Percentiles rank a stretch among this genome's conserved stretches.
phyloP scores from a whole-genome alignment of 2,329 filamentous ascomycete genomes.

The Mycogone perniciosa region DNA sequence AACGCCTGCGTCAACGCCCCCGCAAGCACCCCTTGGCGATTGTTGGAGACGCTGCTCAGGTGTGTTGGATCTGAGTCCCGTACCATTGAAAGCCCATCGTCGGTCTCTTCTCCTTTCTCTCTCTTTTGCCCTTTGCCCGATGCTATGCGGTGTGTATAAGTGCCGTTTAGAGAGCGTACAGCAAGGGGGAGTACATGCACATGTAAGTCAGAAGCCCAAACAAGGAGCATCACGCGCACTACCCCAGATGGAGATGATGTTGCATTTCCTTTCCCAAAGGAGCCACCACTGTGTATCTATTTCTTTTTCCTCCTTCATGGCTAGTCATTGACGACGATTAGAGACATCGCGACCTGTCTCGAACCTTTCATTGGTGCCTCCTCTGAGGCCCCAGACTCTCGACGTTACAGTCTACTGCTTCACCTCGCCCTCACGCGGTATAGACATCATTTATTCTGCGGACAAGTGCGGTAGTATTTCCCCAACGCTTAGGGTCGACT shows the following conservation, averaged over 20 bases:
- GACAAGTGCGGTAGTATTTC: constrained; percentile 1
- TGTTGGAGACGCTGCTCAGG: too few relatives aligned
- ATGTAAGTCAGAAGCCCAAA: constrained; percentile 3
- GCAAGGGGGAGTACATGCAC: not conserved
- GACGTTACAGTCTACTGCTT: constrained; percentile 5
- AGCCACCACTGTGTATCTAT: not conserved
- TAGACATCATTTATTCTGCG: not conserved
- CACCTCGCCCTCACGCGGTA: not conserved
- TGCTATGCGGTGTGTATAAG: not conserved
- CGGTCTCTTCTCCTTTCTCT: not conserved
- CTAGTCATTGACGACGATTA: not conserved
- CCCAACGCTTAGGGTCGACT: not conserved
- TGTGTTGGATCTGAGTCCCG: too few relatives aligned
- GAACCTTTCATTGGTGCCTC: not conserved
- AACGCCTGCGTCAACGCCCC: too few relatives aligned
- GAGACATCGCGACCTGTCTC: not conserved
- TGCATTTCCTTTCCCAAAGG: constrained; percentile 1
- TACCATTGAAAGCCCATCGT: too few relatives aligned
- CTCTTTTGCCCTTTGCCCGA: not conserved
- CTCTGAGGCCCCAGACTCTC: not conserved
- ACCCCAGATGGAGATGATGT: constrained; percentile 1
- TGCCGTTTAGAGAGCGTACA: not conserved
- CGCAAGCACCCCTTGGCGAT: too few relatives aligned
- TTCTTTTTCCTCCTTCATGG: not conserved
- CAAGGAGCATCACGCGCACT: constrained; percentile 7